phyloP scores from a whole-genome alignment of 140 eudicot species.

The Ambrosia hybrid region DNA sequence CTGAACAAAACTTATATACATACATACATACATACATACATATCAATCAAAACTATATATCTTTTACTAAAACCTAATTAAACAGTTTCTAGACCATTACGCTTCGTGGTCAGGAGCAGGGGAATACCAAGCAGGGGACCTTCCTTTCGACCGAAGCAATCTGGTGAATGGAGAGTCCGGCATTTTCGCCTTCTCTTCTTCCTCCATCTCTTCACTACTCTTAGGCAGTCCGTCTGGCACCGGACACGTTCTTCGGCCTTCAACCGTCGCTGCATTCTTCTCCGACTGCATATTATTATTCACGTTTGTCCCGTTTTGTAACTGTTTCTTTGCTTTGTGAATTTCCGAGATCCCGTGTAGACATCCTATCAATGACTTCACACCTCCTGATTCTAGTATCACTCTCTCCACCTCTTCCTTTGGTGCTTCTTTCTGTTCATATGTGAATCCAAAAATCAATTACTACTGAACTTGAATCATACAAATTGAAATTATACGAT shows the following conservation, averaged over 20 bases:
- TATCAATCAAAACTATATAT: conserved; percentile 3
- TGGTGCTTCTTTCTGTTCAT: conserved; percentile 56
- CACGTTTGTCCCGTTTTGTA: conserved; percentile 4
- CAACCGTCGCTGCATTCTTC: not conserved
- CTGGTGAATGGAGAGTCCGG: conserved; percentile 65
- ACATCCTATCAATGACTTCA: conserved; percentile 56
- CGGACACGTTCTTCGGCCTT: conserved; percentile 35
- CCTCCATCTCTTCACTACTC: conserved; percentile 60
- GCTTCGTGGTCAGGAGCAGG: conserved; percentile 66
- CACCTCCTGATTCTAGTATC: conserved; percentile 64
- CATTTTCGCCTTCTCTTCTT: conserved; percentile 67
- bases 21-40: not conserved
- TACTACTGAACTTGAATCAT: not conserved
- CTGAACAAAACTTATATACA: conserved; percentile 13
- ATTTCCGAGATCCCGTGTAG: conserved; percentile 60
- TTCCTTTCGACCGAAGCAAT: conserved; percentile 67
- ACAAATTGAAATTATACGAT: not conserved
- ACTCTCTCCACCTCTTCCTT: conserved; percentile 72
- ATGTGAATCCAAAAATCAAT: not conserved
- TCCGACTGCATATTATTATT: not conserved
- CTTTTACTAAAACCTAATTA: not conserved
- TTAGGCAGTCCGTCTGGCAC: conserved; percentile 74
- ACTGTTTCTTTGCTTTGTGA: conserved; percentile 50
- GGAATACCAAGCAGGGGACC: conserved; percentile 67
- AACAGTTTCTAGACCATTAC: conserved; percentile 3